Base-by-base conservation (phyloP, 129 eudicot species). In the Flaveria ramosissima region DNA sequence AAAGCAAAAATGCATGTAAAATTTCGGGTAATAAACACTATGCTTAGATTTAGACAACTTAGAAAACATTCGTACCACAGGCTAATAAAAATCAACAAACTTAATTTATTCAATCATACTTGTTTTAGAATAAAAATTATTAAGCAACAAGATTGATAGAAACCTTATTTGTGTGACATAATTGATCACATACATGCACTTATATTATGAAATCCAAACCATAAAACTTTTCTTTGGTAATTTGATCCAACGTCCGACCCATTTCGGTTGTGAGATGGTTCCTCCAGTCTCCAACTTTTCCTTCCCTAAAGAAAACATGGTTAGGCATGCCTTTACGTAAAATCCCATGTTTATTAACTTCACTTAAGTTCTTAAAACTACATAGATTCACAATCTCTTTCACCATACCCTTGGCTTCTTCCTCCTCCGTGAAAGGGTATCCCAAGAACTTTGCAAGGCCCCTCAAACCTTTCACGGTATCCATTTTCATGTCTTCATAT, bases 291-390 rank as follows among this genome's bases (percentile, higher is more conserved):
- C 82, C 79, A 36, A 77, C 59, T 53, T 65, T 63, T 11, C 79
- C 85, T 72, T 77, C 67, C 63, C 85, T 72, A 45, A 77, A 82
- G 61, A 77, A 77, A 3, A 64, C 71, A 21, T 77, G 19, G 74
- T 83, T 83, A 5, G 81, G 74, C 26, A 74, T 78, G 3, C 77
- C 79, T 2, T 16, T 27, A 9, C 74, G 13, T 19, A 82, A 45
- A 42, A 12, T 17, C 13, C 74, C 83, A 23, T 57, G 57, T 71
- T 83, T 73, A 2, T 83, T 83, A 70, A 83, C 80, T 50, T 83
- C 69, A 6, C 77, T 68, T 55, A 83, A 64, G 23, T 50, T 83
- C 17, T 69, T 83, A 53, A 83, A 83, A 50, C 86, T 51, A 32
- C 83, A 83, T 30, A 83, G 5, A 1, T 26, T 75, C 26, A 52